Conservation (phyloP, 176 grass and related monocot genomes). For the Aechmea fasciata region DNA sequence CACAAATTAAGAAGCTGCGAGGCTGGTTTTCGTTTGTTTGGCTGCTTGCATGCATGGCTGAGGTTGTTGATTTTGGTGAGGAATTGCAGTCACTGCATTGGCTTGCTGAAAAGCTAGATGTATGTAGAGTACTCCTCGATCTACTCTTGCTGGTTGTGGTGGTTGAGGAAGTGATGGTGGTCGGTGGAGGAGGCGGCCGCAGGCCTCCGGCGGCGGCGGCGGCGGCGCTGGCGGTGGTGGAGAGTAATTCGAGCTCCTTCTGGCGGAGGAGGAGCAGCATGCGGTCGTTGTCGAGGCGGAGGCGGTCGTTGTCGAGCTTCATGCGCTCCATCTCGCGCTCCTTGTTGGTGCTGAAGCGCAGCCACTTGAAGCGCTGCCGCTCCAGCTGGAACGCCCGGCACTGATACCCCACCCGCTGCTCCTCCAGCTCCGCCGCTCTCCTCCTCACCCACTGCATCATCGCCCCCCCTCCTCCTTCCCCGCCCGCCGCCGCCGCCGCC, state of each 20-base stretch:
- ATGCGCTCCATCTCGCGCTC: conserved; percentile 65
- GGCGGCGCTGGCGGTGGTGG: conserved; percentile 4
- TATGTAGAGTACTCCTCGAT: too few species aligned
- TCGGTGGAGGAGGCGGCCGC: conserved; percentile 9
- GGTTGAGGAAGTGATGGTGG: conserved; percentile 9
- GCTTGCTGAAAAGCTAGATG: too few species aligned
- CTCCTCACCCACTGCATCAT: conserved; percentile 41
- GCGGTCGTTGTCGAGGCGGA: conserved; percentile 44
- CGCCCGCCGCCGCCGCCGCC: conserved; percentile 11
- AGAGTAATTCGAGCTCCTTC: conserved; percentile 50
- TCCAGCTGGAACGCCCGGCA: conserved; percentile 38
- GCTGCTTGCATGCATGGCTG: too few species aligned
- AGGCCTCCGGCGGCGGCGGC: not conserved
- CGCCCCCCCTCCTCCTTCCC: conserved; percentile 21
- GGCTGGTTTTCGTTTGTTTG: too few species aligned
- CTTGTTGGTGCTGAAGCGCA: conserved; percentile 54
- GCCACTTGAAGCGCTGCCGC: conserved; percentile 64
- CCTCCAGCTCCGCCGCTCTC: conserved; percentile 56
- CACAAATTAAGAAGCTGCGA: too few species aligned
- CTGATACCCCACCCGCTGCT: conserved; percentile 45
- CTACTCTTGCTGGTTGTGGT: conserved; percentile 10
- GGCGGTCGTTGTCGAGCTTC: conserved; percentile 51
- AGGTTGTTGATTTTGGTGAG: too few species aligned
- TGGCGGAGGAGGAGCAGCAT: conserved; percentile 73
- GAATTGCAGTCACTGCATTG: too few species aligned